Percentiles rank a stretch among this genome's conserved stretches.
phyloP scores from a whole-genome alignment of 495 filamentous ascomycete genomes.

The Hyaloscypha variabilis region DNA sequence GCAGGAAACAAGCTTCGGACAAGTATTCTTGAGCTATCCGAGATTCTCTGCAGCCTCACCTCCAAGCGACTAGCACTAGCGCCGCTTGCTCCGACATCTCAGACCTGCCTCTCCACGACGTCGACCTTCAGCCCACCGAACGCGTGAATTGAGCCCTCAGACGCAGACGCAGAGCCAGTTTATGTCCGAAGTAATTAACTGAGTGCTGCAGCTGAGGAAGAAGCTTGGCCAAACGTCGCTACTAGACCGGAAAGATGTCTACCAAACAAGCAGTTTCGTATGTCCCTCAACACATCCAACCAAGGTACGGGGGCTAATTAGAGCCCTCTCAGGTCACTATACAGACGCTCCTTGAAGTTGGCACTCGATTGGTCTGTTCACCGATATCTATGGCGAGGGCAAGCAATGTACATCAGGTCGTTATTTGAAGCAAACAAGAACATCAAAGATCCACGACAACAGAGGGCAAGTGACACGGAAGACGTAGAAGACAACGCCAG shows the following conservation, averaged over 20 bases:
- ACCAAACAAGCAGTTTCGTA: conserved; percentile 30
- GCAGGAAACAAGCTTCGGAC: conserved; percentile 4
- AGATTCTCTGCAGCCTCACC: conserved; percentile 21
- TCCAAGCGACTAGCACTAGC: conserved; percentile 18
- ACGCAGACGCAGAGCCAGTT: background rate
- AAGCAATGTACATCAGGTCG: conserved; percentile 92
- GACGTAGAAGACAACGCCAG: background rate
- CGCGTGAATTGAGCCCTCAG: background rate
- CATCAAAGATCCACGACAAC: conserved; percentile 82
- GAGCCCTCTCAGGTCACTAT: conserved; percentile 69
- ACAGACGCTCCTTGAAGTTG: conserved; percentile 89
- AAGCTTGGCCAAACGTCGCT: background rate
- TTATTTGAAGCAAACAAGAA: conserved; percentile 94
- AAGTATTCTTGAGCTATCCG: conserved; percentile 16
- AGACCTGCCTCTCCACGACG: conserved; percentile 1
- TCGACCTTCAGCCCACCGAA: background rate
- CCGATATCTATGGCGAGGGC: conserved; percentile 87
- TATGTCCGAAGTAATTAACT: background rate
- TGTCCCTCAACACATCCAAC: conserved; percentile 7
- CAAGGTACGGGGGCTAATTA: background rate
- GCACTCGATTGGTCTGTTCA: conserved; percentile 94
- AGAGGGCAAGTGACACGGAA: conserved; percentile 61
- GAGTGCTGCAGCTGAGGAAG: conserved; percentile 7
- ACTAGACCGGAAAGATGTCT: conserved; percentile 24
- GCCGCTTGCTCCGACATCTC: conserved; percentile 18